These are phyloP conservation scores for Pseudogymnoascus sp. DNA, from an alignment of 2,329 filamentous ascomycete species.

Conservation along the genomic window DNA sequence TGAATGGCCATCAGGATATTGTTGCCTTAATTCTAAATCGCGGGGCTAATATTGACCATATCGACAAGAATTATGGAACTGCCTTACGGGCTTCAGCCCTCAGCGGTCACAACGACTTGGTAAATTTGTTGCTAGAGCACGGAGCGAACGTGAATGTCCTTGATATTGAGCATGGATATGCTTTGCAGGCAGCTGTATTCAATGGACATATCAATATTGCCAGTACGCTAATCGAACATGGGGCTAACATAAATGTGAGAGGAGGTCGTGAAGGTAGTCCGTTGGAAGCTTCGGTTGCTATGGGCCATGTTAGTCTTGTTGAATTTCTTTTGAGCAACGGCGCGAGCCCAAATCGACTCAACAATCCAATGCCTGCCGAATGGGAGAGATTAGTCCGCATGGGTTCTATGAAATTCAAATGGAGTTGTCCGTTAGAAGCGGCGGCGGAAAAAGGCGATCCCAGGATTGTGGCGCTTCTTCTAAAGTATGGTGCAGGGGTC, in stretches of 20 bases:
- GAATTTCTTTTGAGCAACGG: constrained; percentile 52
- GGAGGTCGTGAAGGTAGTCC: neutral
- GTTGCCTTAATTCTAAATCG: neutral
- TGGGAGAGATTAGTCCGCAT: neutral
- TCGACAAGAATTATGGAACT: neutral
- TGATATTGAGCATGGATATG: neutral
- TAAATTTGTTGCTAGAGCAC: neutral
- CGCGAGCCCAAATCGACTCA: constrained; percentile 59
- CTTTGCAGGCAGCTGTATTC: neutral
- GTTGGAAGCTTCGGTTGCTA: neutral
- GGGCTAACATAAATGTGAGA: neutral
- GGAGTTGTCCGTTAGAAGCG: neutral
- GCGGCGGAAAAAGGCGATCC: neutral
- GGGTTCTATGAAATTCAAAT: neutral
- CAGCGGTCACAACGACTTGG: neutral
- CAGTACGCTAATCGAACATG: neutral
- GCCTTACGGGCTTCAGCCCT: neutral
- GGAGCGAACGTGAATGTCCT: neutral
- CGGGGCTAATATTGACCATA: neutral
- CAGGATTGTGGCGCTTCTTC: neutral
- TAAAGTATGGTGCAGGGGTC: constrained; percentile 11
- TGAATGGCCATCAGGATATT: neutral
- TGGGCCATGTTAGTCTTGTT: constrained; percentile 53
- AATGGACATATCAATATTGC: neutral
- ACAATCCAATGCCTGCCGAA: constrained; percentile 40